phyloP scores from a whole-genome alignment of 2,329 filamentous ascomycete genomes.

The Venturia pyrina region DNA sequence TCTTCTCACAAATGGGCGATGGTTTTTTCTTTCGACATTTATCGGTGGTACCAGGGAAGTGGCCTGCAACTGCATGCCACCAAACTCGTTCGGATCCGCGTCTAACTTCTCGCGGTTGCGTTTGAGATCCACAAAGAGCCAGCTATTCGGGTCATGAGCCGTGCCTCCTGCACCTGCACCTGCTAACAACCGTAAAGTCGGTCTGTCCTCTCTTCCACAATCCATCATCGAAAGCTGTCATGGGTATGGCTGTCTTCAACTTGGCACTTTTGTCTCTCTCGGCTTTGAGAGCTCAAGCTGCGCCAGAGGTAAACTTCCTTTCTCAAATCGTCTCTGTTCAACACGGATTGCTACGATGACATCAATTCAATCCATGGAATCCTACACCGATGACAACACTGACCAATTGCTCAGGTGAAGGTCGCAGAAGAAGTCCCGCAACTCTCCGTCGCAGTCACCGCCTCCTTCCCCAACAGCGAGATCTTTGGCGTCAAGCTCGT shows the following conservation, averaged over 20 bases:
- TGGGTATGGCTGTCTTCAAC: conserved; percentile 74
- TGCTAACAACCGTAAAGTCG: background rate
- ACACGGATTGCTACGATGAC: conserved; percentile 11
- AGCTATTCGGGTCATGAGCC: background rate
- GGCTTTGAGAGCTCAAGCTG: conserved; percentile 54
- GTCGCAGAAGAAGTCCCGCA: conserved; percentile 37
- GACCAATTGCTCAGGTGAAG: background rate
- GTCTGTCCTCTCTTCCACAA: background rate
- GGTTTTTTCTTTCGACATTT: background rate
- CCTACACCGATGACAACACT: background rate
- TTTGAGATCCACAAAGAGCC: background rate
- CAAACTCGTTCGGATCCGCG: background rate
- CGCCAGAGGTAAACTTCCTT: conserved; percentile 44
- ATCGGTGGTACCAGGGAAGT: background rate
- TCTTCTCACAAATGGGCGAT: background rate
- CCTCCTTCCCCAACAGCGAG: conserved; percentile 57
- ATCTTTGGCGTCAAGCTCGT: conserved; percentile 92
- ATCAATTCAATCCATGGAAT: background rate
- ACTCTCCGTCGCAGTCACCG: conserved; percentile 46
- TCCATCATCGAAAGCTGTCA: conserved; percentile 24
- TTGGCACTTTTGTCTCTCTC: conserved; percentile 63
- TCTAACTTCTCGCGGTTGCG: background rate
- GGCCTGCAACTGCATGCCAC: background rate
- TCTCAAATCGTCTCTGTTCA: background rate
- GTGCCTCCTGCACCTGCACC: too few relatives aligned